Conservation (phyloP, 108 stramenopile genomes). For the Cyclostephanos tholiformis region DNA sequence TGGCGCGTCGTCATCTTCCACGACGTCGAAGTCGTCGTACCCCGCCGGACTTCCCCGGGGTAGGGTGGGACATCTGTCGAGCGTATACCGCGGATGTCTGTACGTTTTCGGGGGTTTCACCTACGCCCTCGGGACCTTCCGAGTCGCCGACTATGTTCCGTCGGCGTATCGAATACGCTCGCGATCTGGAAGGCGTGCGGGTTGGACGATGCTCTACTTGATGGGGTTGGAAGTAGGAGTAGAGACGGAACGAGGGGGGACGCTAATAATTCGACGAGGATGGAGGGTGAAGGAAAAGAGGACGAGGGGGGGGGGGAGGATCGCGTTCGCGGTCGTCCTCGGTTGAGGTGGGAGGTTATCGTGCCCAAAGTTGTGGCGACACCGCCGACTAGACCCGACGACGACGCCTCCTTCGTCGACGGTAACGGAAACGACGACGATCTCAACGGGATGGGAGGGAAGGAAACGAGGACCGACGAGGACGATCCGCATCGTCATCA, state of each 20-base stretch:
- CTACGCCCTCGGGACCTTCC: slow-evolving; percentile 31
- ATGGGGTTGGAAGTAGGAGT: not conserved
- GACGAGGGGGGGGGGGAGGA: slow-evolving; percentile 1
- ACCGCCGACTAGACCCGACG: not conserved
- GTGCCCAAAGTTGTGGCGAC: slow-evolving; percentile 21
- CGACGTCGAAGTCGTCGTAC: not conserved
- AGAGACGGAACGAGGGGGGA: not conserved
- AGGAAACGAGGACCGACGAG: too few species aligned
- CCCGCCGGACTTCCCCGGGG: slow-evolving; percentile 33
- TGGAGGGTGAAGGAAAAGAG: not conserved
- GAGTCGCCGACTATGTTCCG: slow-evolving; percentile 21
- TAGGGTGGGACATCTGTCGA: slow-evolving; percentile 47
- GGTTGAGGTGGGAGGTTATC: slow-evolving; percentile 37
- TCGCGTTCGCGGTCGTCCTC: not conserved
- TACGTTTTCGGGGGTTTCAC: slow-evolving; percentile 53
- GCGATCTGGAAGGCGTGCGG: slow-evolving; percentile 39
- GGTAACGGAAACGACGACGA: not conserved
- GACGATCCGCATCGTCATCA: too few species aligned
- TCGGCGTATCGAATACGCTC: slow-evolving; percentile 18
- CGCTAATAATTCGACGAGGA: too few species aligned
- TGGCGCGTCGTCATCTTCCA: not conserved
- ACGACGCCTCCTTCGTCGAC: not conserved
- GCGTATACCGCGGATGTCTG: slow-evolving; percentile 34
- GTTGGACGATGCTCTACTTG: slow-evolving; percentile 21
- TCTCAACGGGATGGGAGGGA: not conserved